phyloP scores from a whole-genome alignment of 129 eudicot species.

The Tagetes patula region DNA sequence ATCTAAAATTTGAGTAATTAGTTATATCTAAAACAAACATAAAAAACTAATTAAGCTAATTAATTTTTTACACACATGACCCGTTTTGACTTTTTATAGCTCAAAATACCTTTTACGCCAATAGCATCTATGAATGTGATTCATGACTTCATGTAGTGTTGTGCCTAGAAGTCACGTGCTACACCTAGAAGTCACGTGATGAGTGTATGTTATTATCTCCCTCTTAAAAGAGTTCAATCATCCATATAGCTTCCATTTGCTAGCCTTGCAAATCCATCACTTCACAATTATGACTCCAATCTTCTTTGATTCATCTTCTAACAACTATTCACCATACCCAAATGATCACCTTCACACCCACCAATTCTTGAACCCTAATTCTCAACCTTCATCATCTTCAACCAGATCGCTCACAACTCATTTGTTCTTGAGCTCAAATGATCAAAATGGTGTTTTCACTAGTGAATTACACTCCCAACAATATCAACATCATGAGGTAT shows the following conservation, averaged over 20 bases:
- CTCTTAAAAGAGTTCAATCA: constrained; percentile 25
- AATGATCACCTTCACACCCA: constrained; percentile 31
- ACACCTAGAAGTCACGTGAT: constrained; percentile 34
- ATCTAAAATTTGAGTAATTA: not conserved
- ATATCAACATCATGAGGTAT: constrained; percentile 41
- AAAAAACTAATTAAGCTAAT: not conserved
- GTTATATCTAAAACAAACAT: not conserved
- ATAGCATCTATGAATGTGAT: not conserved
- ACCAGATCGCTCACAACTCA: constrained; percentile 32
- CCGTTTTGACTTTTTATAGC: not conserved
- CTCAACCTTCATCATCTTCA: constrained; percentile 48
- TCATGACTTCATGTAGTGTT: not conserved
- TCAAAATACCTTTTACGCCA: not conserved
- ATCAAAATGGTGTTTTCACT: constrained; percentile 35
- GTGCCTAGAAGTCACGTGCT: constrained; percentile 32
- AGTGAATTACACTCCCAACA: constrained; percentile 26
- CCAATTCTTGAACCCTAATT: constrained; percentile 38
- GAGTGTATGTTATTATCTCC: constrained; percentile 18
- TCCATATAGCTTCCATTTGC: constrained; percentile 33
- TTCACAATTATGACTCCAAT: constrained; percentile 40
- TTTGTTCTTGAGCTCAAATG: constrained; percentile 45
- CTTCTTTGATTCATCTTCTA: constrained; percentile 39
- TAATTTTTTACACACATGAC: not conserved
- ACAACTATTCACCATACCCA: constrained; percentile 40
- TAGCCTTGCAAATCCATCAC: constrained; percentile 13